These are phyloP conservation scores for Anthoceros angustus DNA, from an alignment of 225 moss, liverwort and hornwort species.

Conservation along the genomic window DNA sequence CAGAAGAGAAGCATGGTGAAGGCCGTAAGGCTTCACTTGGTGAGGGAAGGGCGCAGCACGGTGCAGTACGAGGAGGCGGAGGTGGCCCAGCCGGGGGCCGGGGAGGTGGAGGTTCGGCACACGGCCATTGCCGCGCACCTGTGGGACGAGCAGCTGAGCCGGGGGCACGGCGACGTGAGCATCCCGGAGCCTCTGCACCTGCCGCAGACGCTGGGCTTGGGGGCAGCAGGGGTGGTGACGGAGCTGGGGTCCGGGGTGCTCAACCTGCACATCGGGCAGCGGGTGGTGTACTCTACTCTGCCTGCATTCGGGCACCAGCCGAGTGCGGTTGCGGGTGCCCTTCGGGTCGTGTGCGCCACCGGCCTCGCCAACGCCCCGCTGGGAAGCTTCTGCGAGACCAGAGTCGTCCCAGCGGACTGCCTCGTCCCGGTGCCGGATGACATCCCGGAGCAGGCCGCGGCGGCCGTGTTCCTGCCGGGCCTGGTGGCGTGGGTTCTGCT, in stretches of 20 bases:
- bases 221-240: not conserved
- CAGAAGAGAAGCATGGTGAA: not conserved
- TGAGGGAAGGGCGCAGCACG: not conserved
- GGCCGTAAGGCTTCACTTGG: not conserved
- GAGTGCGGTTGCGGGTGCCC: not conserved
- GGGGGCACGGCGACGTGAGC: not conserved
- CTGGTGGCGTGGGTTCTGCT: not conserved
- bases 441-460: not conserved
- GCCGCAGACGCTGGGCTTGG: not conserved
- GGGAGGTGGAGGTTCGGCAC: conserved; percentile 1
- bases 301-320: not conserved
- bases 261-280: not conserved
- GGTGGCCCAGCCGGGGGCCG: not conserved
- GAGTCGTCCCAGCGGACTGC: not conserved
- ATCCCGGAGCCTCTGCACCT: not conserved
- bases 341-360: not conserved
- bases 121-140: not conserved
- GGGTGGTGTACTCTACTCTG: not conserved
- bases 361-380: not conserved
- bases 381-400: not conserved
- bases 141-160: not conserved
- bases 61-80: not conserved
- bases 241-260: not conserved
- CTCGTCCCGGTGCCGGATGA: not conserved
- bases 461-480: not conserved